These are phyloP conservation scores for Debaryomycetaceae sp. DNA, from an alignment of 1,139 yeast genomes.

Conservation along the genomic window DNA sequence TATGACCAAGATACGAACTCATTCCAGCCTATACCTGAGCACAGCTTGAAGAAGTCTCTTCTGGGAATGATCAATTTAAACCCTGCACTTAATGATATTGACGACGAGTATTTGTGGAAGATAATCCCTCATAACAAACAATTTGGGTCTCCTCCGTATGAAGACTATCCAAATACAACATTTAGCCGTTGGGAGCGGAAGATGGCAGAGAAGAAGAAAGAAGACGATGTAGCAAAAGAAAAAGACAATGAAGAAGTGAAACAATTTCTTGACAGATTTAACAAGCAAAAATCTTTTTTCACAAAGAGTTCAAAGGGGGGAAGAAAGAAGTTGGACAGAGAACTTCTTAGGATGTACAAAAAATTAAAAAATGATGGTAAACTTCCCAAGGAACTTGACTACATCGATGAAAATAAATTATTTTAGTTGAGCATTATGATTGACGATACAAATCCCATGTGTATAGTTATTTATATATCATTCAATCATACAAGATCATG, in stretches of 20 bases:
- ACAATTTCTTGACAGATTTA: constrained; percentile 19
- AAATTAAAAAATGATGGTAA: constrained; percentile 25
- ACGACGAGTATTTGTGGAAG: constrained; percentile 43
- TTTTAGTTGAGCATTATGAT: background rate
- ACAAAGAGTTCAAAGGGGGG: constrained; percentile 19
- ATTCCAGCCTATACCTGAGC: constrained; percentile 31
- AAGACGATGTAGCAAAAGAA: constrained; percentile 15
- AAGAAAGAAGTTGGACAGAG: constrained; percentile 31
- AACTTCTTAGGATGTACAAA: constrained; percentile 26
- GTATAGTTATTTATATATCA: background rate
- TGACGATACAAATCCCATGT: background rate
- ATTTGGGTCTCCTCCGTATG: constrained; percentile 39
- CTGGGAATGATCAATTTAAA: constrained; percentile 42
- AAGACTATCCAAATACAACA: constrained; percentile 21
- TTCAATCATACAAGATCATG: too few species aligned
- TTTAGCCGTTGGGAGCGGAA: constrained; percentile 39
- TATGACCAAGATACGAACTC: constrained; percentile 27
- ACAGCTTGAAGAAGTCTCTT: constrained; percentile 37
- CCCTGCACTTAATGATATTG: constrained; percentile 32
- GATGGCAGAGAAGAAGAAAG: constrained; percentile 18
- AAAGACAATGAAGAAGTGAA: constrained; percentile 19
- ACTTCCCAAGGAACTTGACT: constrained; percentile 10
- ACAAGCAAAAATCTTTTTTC: constrained; percentile 21
- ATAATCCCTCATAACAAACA: constrained; percentile 33
- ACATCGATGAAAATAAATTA: constrained; percentile 2